Conservation (phyloP, 257 asterid species). For the Plectranthus barbatus region DNA sequence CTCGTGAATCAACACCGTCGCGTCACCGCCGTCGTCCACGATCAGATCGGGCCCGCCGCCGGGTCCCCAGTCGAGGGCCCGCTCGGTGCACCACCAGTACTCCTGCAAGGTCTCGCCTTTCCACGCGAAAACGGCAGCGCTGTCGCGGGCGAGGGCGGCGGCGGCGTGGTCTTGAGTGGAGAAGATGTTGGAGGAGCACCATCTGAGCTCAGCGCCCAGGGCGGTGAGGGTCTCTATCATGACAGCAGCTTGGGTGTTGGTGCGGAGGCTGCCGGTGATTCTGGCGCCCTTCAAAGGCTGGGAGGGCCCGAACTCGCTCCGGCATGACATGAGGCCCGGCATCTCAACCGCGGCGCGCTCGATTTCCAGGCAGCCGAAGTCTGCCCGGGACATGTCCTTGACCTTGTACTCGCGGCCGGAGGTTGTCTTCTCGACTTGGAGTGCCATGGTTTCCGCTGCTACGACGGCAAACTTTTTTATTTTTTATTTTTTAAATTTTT, state of each 20-base stretch:
- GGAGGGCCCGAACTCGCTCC: slow-evolving; percentile 24
- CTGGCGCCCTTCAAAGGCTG: slow-evolving; percentile 25
- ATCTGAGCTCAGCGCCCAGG: slow-evolving; percentile 39
- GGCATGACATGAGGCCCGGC: slow-evolving; percentile 34
- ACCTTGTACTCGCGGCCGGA: too few relatives aligned
- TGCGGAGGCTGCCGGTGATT: slow-evolving; percentile 35
- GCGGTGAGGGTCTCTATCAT: slow-evolving; percentile 43
- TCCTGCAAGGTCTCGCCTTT: slow-evolving; percentile 25
- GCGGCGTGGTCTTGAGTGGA: slow-evolving; percentile 30
- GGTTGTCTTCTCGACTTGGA: slow-evolving; percentile 20
- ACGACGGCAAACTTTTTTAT: too few relatives aligned
- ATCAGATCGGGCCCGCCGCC: slow-evolving; percentile 28
- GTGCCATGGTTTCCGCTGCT: slow-evolving; percentile 12
- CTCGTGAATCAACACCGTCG: slow-evolving; percentile 25
- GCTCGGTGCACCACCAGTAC: slow-evolving; percentile 34
- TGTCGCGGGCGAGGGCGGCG: slow-evolving; percentile 25
- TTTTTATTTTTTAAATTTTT: too few relatives aligned
- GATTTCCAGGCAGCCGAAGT: slow-evolving; percentile 41
- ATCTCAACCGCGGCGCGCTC: slow-evolving; percentile 45
- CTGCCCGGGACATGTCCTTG: slow-evolving; percentile 51
- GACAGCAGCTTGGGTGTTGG: slow-evolving; percentile 44
- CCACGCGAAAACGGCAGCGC: slow-evolving; percentile 27
- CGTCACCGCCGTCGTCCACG: slow-evolving; percentile 28
- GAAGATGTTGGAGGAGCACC: slow-evolving; percentile 32
- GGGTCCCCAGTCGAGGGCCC: slow-evolving; percentile 31